Evolutionary conservation across 1,284 basidiomycete species (phyloP).

Genomic region (Cutaneotrichosporon sp.): DNA sequence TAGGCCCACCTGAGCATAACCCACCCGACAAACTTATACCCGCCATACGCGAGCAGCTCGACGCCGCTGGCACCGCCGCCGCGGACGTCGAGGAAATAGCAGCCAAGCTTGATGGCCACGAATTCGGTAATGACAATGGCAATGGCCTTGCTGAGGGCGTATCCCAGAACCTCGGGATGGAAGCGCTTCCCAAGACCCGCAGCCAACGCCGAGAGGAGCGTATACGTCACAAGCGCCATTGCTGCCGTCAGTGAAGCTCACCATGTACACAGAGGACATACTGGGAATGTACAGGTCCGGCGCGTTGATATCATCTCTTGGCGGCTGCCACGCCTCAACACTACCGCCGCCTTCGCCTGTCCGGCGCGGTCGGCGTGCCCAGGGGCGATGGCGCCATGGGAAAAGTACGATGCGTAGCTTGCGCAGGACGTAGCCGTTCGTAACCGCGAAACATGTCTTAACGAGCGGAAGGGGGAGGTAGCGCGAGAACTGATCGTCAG

Average conservation of each 20-base stretch:
- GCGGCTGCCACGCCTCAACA: slow-evolving; percentile 72
- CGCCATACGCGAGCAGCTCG: slow-evolving; percentile 66
- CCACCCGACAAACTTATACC: slow-evolving; percentile 96
- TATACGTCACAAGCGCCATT: slow-evolving; percentile 95
- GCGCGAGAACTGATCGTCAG: slow-evolving; percentile 63
- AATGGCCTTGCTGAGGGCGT: slow-evolving; percentile 76
- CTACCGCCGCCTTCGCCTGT: slow-evolving; percentile 49
- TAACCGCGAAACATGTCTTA: slow-evolving; percentile 95
- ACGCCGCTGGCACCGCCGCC: slow-evolving; percentile 62
- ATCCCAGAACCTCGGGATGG: slow-evolving; percentile 83
- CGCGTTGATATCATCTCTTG: slow-evolving; percentile 89
- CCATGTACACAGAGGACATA: slow-evolving; percentile 49
- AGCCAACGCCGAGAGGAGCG: slow-evolving; percentile 78
- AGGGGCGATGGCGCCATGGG: slow-evolving; percentile 87
- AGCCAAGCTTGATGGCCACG: slow-evolving; percentile 78
- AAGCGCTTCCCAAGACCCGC: slow-evolving; percentile 79
- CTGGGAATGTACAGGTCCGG: slow-evolving; percentile 96
- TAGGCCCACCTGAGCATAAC: too few relatives aligned
- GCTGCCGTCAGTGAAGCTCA: slow-evolving; percentile 51
- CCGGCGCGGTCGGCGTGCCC: slow-evolving; percentile 63
- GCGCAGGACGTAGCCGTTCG: slow-evolving; percentile 88
- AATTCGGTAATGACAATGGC: slow-evolving; percentile 80
- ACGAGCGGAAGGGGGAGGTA: slow-evolving; percentile 67
- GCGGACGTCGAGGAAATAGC: slow-evolving; percentile 82
- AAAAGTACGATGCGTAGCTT: slow-evolving; percentile 89